A percentile compares a stretch with the other conserved stretches of the same genome.
phyloP scores from a whole-genome alignment of 306 rosid genomes.

The Luffa aegyptiaca region DNA sequence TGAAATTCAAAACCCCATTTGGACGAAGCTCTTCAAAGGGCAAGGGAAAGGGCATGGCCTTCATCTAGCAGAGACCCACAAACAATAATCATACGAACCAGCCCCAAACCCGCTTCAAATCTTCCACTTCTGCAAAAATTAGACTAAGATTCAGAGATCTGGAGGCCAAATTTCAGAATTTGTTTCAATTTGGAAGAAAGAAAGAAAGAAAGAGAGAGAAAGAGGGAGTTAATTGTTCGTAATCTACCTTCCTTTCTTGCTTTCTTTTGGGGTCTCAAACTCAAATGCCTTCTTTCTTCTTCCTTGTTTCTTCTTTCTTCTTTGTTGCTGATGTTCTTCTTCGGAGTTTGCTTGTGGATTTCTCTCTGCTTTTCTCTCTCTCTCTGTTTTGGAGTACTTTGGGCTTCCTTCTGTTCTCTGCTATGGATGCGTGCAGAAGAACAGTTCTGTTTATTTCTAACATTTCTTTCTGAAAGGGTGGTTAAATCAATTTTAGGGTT shows the following conservation, averaged over 20 bases:
- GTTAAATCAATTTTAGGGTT: too few species aligned
- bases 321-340: neutral
- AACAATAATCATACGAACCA: slow-evolving; percentile 21
- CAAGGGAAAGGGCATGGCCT: slow-evolving; percentile 92
- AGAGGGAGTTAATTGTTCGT: too few species aligned
- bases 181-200: too few species aligned
- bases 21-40: slow-evolving; percentile 69
- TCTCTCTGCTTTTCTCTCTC: neutral
- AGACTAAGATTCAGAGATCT: slow-evolving; percentile 2
- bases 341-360: slow-evolving; percentile 1
- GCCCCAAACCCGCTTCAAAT: neutral
- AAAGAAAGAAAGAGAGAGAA: too few species aligned
- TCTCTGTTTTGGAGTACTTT: slow-evolving; percentile 18
- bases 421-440: slow-evolving; percentile 93
- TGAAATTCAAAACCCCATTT: slow-evolving; percentile 68
- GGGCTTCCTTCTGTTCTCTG: slow-evolving; percentile 54
- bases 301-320: neutral
- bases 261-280: neutral
- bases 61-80: slow-evolving; percentile 52
- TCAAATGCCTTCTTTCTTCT: neutral
- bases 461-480: too few species aligned
- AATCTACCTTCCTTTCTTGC: neutral
- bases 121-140: too few species aligned
- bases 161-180: neutral
- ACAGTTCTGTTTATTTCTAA: too few species aligned